Base-by-base conservation (phyloP, 768 basidiomycete genomes). In the Kwoniella sp. region DNA sequence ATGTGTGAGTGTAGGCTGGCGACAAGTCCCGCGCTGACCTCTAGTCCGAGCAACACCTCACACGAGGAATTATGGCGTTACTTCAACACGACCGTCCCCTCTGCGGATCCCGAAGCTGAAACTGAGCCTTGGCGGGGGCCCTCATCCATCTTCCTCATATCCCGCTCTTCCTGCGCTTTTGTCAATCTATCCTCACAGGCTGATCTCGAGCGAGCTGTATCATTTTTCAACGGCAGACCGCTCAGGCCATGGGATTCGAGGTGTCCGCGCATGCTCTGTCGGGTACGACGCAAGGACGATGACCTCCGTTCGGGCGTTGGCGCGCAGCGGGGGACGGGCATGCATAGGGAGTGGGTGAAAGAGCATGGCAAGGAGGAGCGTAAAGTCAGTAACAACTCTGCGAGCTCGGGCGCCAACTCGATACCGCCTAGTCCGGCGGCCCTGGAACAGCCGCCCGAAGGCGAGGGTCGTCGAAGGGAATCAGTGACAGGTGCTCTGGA, bases 121-220 rank as follows among this genome's bases (percentile, higher is more conserved):
- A 36, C 55, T 4, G 59, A 60, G 20, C 53, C 52, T 7, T 70
- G 65, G 50, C 78, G 78, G 34, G 88, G 88, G 7, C 82, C 95
- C 0, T 71, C 85, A 1, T 90, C 88, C 11, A 83, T 98, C 53
- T 95, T 93, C 75, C 82, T 90, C 46, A 98, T 98, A 62, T 81
- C 85, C n/a, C 83, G 89, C n/a, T 92, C 90, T 2, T 88, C 83
- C 65, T 96, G 92, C 73, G 89, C 88, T 3, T 96, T 98, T 67
- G 81, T 93, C 73, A 96, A 98, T 73, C 93, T 85, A 66, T 80
- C 82, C 40, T 80, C 79, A 0, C 81, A 86, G 62, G 74, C 67
- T 5, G 77, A 83, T 52, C 76, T 96, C 19, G 76, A 80, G 8
- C 75, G 75, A 4, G 89, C 89, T 3, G 87, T 92, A 50, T 63